phyloP scores from a whole-genome alignment of 306 rosid species.

The Delonix regia region DNA sequence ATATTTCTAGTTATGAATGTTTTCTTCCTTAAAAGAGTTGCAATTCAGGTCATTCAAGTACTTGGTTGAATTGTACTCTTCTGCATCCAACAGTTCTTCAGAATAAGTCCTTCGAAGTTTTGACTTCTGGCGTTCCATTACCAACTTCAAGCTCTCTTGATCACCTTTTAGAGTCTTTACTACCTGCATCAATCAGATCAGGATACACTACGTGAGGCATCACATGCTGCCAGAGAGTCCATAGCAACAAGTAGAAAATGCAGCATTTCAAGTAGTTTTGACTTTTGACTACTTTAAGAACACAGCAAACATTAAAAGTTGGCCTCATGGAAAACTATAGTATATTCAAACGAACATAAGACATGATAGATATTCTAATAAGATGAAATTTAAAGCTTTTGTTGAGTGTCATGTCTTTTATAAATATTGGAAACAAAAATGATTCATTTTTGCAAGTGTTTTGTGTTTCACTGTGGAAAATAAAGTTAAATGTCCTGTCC shows the following conservation, averaged over 20 bases:
- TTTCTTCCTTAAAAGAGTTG: constrained; percentile 28
- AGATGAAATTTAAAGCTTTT: too few species aligned
- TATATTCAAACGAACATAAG: too few species aligned
- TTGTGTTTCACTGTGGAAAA: not conserved
- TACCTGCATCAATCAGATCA: constrained; percentile 53
- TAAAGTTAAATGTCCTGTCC: not conserved
- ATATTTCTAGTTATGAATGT: constrained; percentile 15
- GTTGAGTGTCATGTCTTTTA: too few species aligned
- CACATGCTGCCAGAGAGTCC: not conserved
- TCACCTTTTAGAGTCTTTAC: constrained; percentile 63
- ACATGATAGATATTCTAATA: too few species aligned
- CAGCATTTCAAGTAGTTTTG: too few species aligned
- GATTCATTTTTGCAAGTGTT: too few species aligned
- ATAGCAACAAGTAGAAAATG: not conserved
- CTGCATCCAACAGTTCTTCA: constrained; percentile 81
- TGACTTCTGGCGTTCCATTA: constrained; percentile 52
- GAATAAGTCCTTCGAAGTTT: constrained; percentile 75
- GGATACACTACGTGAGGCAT: not conserved
- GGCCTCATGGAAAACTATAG: too few species aligned
- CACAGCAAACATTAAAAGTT: too few species aligned
- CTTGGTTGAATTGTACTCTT: constrained; percentile 85
- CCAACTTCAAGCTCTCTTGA: constrained; percentile 39
- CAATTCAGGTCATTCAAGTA: constrained; percentile 54
- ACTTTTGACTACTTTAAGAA: too few species aligned
- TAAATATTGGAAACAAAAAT: too few species aligned